These are phyloP conservation scores for Chrysoporthe deuterocubensis DNA, from an alignment of 2,329 filamentous ascomycete species.

Conservation along the genomic window DNA sequence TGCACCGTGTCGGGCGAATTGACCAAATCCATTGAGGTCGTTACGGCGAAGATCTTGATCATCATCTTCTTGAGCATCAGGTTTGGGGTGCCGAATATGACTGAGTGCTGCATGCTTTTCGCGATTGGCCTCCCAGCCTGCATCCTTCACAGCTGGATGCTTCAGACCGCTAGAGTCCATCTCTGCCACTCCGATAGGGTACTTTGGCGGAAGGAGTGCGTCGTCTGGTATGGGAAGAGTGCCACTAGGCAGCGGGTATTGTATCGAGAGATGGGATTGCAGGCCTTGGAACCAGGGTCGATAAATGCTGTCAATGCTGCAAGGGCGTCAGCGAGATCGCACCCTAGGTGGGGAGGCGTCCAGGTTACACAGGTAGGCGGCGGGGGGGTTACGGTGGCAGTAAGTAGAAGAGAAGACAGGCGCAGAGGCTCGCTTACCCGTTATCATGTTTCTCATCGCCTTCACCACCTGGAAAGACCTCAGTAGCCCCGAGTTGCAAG, in stretches of 20 bases:
- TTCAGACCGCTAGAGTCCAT: constrained; percentile 21
- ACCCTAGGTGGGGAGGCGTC: not conserved
- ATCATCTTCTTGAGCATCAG: constrained; percentile 18
- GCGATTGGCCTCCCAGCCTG: constrained; percentile 23
- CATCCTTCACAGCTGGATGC: not conserved
- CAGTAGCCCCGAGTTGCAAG: constrained; percentile 77
- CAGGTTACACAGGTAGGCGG: not conserved
- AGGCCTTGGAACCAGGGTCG: constrained; percentile 76
- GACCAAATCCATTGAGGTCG: constrained; percentile 11
- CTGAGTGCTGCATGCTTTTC: constrained; percentile 33
- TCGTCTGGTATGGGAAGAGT: constrained; percentile 73
- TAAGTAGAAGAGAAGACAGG: not conserved
- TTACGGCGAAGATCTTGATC: constrained; percentile 31
- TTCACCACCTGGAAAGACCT: constrained; percentile 79
- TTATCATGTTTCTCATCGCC: constrained; percentile 93
- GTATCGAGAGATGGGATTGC: constrained; percentile 65
- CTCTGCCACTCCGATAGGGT: constrained; percentile 41
- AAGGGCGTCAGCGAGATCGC: constrained; percentile 7
- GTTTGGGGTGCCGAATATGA: constrained; percentile 31
- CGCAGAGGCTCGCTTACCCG: constrained; percentile 61
- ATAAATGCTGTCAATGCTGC: constrained; percentile 79
- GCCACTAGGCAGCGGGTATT: constrained; percentile 71
- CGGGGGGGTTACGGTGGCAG: not conserved
- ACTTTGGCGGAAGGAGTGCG: constrained; percentile 76
- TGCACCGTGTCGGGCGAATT: constrained; percentile 16